Percentiles rank a stretch among this genome's conserved stretches.
Conservation (phyloP, 2,329 filamentous ascomycete species). For the Curvularia eragrostidis region DNA sequence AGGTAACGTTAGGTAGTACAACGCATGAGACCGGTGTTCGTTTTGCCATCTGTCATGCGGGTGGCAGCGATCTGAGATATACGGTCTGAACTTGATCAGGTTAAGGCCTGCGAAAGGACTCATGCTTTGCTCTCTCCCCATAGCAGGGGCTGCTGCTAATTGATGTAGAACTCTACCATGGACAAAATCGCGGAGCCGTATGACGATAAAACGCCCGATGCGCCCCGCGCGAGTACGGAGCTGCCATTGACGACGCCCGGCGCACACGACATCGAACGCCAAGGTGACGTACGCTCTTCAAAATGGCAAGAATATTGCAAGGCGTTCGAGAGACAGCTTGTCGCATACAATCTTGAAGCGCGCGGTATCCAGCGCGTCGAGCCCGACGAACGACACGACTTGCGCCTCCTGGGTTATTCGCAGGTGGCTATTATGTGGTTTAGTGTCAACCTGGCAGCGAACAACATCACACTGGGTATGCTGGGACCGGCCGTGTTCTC, state of each 20-base stretch:
- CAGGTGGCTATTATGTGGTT: conserved; percentile 67
- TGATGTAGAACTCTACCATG: conserved; percentile 40
- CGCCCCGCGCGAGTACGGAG: conserved; percentile 27
- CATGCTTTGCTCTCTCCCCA: conserved; percentile 52
- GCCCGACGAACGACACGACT: conserved; percentile 60
- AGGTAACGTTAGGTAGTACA: conserved; percentile 44
- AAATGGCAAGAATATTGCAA: conserved; percentile 33
- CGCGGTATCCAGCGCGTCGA: conserved; percentile 67
- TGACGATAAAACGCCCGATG: conserved; percentile 28
- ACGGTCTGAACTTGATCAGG: conserved; percentile 63
- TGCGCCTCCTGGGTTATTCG: conserved; percentile 60
- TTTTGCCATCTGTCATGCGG: conserved; percentile 11
- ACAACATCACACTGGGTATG: conserved; percentile 70
- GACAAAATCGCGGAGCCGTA: conserved; percentile 16
- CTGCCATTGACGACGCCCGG: background rate
- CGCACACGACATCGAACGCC: conserved; percentile 9
- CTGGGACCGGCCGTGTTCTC: conserved; percentile 65
- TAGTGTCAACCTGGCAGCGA: conserved; percentile 67
- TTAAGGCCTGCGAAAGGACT: conserved; percentile 62
- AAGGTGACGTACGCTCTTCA: conserved; percentile 5
- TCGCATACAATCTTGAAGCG: conserved; percentile 63
- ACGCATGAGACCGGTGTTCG: conserved; percentile 51
- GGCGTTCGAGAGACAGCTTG: conserved; percentile 51
- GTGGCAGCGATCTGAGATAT: conserved; percentile 56
- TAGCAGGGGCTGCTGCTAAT: conserved; percentile 43